These are phyloP conservation scores for Plectosphaerella plurivora DNA, from an alignment of 2,329 filamentous ascomycete genomes.

Conservation along the genomic window DNA sequence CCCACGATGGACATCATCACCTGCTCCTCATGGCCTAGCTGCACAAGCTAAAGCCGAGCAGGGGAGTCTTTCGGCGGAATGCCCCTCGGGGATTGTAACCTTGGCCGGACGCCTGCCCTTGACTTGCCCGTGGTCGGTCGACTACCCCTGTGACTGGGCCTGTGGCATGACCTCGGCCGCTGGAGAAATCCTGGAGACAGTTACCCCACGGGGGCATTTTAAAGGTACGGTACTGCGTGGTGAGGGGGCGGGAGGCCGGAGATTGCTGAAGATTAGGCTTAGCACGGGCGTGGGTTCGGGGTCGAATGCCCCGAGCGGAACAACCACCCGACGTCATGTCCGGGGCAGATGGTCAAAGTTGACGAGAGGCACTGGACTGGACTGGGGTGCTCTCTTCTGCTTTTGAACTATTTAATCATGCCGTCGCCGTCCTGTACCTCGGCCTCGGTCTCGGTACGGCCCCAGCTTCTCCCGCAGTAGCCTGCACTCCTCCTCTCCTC, in stretches of 20 bases:
- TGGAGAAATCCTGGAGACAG: background rate
- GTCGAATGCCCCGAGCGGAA: conserved; percentile 1
- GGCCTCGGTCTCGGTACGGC: background rate
- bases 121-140: too few relatives aligned
- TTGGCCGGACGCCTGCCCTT: too few relatives aligned
- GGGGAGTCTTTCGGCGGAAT: too few relatives aligned
- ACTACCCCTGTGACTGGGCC: too few relatives aligned
- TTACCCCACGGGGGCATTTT: conserved; percentile 1
- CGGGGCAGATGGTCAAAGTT: too few relatives aligned
- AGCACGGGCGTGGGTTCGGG: background rate
- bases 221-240: background rate
- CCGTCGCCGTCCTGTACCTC: background rate
- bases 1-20: too few relatives aligned
- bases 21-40: too few relatives aligned
- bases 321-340: too few relatives aligned
- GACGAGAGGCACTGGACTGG: background rate
- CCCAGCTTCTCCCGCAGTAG: background rate
- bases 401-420: background rate
- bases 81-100: too few relatives aligned
- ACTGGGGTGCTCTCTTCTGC: background rate
- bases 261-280: background rate
- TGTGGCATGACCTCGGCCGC: too few relatives aligned
- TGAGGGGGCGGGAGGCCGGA: conserved; percentile 1
- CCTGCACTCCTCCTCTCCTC: background rate
- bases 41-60: too few relatives aligned